Evolutionary conservation across 805 yeast genomes (phyloP), one percentile per base, ranked within the genome.

Genomic region (Nakazawaea pomicola): DNA sequence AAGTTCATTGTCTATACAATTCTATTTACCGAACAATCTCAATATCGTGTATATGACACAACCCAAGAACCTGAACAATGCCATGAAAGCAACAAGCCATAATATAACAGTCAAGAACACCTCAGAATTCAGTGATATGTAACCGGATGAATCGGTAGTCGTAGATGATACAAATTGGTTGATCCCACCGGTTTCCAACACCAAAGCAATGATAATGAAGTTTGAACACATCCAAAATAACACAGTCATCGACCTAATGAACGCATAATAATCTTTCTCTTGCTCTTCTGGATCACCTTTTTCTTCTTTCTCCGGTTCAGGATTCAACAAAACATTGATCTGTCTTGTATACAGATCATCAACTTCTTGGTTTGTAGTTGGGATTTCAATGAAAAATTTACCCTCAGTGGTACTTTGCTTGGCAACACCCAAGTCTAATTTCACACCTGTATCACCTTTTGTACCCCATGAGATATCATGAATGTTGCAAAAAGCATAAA

Each of bases 391-490:
- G 14, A 21, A 42, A 40, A 80, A 72, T 46, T 79, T 78, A 50
- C 84, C 88, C 42, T 73, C 78, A 40, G 68, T 74, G 29, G 73
- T 70, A 3, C 86, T 57, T 16, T 52, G 72, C 53, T 82, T 85
- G 18, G 95, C 96, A 33, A 82, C 79, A 46, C 97, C 98, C 52
- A 93, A 70, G 60, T 75, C 95, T 63, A 68, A 76, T 56, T 68
- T 78, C 2, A 38, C 44, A 57, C 78, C 72, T 9, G 77, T 78
- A 38, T 81, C 87, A 36, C 95, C 96, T 60, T 90, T 87, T 4
- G 96, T 91, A 58, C 98, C 98, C 98, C 98, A 91, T 6, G 96
- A 85, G 36, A 91, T 80, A 67, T 91, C 99, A 60, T 91, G 96
- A 46, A 91, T 83, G 62, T 91, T 91, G 68, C 97, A 90, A 60